These are phyloP conservation scores for Theobroma cacao DNA, from an alignment of 345 rosid species.

Conservation along the genomic window DNA sequence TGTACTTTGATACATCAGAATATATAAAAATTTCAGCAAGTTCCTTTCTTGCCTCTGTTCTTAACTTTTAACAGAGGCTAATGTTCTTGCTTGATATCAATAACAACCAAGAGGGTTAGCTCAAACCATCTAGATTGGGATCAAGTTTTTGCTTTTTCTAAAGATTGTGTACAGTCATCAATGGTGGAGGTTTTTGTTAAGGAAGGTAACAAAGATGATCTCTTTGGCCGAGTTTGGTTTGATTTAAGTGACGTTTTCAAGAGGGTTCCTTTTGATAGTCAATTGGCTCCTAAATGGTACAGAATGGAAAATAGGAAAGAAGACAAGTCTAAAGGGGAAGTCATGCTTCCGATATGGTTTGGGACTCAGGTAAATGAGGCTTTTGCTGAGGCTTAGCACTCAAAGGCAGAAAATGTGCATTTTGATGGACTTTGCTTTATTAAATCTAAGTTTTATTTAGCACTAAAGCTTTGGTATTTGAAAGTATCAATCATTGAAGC, in stretches of 20 bases:
- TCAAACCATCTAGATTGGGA: conserved; percentile 48
- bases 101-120: conserved; percentile 41
- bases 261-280: conserved; percentile 76
- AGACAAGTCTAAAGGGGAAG: conserved; percentile 42
- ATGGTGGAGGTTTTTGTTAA: conserved; percentile 62
- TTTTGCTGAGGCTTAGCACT: conserved; percentile 75
- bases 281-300: conserved; percentile 74
- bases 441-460: conserved; percentile 68
- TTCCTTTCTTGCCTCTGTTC: no score
- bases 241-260: conserved; percentile 64
- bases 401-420: conserved; percentile 64
- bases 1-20: no score
- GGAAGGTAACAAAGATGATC: conserved; percentile 56
- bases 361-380: conserved; percentile 85
- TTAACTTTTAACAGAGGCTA: no score
- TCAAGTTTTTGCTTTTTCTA: conserved; percentile 78
- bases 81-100: no score
- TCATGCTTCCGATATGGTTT: conserved; percentile 74
- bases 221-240: conserved; percentile 60
- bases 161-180: conserved; percentile 73
- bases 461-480: conserved; percentile 75
- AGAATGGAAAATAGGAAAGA: conserved; percentile 59
- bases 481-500: conserved; percentile 66
- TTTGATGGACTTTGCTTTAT: conserved; percentile 54
- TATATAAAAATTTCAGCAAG: no score